Evolutionary conservation across 495 filamentous ascomycete species (phyloP), one percentile per base, ranked within the genome.

Genomic region (Daldinia concentrica): DNA sequence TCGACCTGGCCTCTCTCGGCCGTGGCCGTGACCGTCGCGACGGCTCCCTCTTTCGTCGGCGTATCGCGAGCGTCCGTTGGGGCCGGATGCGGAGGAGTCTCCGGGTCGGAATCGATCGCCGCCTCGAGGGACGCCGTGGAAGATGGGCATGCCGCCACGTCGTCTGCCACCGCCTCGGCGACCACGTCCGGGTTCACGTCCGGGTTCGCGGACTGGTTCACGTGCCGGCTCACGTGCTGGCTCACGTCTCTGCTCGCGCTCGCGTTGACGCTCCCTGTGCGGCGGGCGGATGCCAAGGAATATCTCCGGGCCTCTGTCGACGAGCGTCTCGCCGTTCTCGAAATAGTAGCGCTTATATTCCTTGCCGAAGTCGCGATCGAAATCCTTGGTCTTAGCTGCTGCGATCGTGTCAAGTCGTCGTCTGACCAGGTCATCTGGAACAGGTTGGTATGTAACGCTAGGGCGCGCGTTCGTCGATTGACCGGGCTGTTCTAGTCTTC

Each of bases 311-410:
- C 93, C 94, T 66, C 87, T 81, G 78, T 97, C 92, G 52, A 96
- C 91, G 51, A 97, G 85, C 0, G 77, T 50, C 66, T 90, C 87
- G 0, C 84, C 86, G 62, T 91, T 84, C 80, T 96, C 92, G 74
- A 97, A 97, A 0, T 89, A 90, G 77, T 91, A 95, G 32, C 92
- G 84, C 56, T 91, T 87, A 77, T 89, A 89, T 26, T 92, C 88
- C 45, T 88, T 88, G 39, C 88, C 88, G 29, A 87, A 81, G 39
- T 82, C 77, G 9, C 77, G 83, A 71, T 66, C 76, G 66, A 68
- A 79, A 76, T 74, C 82, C 48, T 72, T 85, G 74, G 80, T 88
- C 82, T 81, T 85, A 76, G 81, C 69, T 76, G 79, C 65, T 82
- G 86, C 66, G 55, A 97, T 86, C 50, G 84, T 84, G 54, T 89